These are phyloP conservation scores for Dentipellis sp. DNA, from an alignment of 768 basidiomycete genomes.

Conservation along the genomic window DNA sequence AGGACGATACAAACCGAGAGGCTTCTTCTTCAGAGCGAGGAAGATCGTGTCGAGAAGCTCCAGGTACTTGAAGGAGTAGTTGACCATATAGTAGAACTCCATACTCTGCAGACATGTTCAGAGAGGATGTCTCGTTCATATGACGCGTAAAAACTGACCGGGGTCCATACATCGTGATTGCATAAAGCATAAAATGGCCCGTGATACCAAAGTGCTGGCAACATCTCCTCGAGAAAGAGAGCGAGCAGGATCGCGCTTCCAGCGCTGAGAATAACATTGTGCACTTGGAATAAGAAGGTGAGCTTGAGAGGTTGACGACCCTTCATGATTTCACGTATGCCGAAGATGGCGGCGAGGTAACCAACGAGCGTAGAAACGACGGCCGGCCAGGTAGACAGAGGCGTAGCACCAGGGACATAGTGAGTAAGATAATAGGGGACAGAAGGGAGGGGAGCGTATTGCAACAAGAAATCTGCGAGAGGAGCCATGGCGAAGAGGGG, in stretches of 20 bases:
- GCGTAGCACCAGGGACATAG: conserved; percentile 70
- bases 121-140: neutral
- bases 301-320: conserved; percentile 64
- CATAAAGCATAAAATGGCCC: conserved; percentile 78
- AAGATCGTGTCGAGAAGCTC: conserved; percentile 97
- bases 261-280: conserved; percentile 81
- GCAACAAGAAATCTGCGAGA: conserved; percentile 65
- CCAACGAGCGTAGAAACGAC: conserved; percentile 62
- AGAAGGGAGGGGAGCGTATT: conserved; percentile 40
- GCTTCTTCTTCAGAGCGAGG: conserved; percentile 97
- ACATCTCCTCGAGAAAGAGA: conserved; percentile 88
- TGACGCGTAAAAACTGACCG: conserved; percentile 41
- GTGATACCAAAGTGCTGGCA: conserved; percentile 66
- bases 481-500: conserved; percentile 43
- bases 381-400: conserved; percentile 65
- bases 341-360: conserved; percentile 88
- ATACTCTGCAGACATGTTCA: conserved; percentile 46
- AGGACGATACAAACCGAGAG: conserved; percentile 57
- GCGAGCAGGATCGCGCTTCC: conserved; percentile 79
- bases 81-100: conserved; percentile 97
- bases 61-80: conserved; percentile 98
- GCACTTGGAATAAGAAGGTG: conserved; percentile 75
- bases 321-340: conserved; percentile 78
- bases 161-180: conserved; percentile 70
- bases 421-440: conserved; percentile 47